These are phyloP conservation scores for Vitis hybrid DNA, from an alignment of 177 flowering plant genomes.

Conservation along the genomic window DNA sequence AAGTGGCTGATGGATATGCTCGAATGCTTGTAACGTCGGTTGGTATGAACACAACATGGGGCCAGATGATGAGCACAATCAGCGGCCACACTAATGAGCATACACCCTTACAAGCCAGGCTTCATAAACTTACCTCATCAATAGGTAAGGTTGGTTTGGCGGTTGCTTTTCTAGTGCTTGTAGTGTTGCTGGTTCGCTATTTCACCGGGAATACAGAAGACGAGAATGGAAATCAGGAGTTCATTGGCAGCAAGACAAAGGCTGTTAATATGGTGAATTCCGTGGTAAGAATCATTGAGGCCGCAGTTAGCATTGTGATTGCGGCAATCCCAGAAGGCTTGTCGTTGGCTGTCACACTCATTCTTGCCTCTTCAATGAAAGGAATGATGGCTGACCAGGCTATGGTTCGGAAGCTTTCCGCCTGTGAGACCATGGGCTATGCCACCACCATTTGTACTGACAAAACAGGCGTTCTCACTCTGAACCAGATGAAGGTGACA, in stretches of 20 bases:
- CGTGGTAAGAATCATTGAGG: slow-evolving; percentile 29
- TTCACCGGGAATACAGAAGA: slow-evolving; percentile 38
- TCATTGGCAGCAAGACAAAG: slow-evolving; percentile 23
- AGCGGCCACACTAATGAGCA: too few relatives aligned
- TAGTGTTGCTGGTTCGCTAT: slow-evolving; percentile 4
- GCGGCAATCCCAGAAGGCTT: slow-evolving; percentile 46
- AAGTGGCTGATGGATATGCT: too few relatives aligned
- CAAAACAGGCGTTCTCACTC: slow-evolving; percentile 49
- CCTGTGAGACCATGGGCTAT: slow-evolving; percentile 51
- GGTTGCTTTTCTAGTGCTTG: too few relatives aligned
- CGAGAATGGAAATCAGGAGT: slow-evolving; percentile 32
- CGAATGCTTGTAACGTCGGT: too few relatives aligned
- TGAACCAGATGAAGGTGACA: slow-evolving; percentile 48
- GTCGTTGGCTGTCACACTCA: slow-evolving; percentile 42
- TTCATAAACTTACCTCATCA: too few relatives aligned
- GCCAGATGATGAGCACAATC: too few relatives aligned
- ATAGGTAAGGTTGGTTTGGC: too few relatives aligned
- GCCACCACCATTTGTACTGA: slow-evolving; percentile 46
- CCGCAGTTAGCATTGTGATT: slow-evolving; percentile 36
- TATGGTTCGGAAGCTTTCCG: slow-evolving; percentile 47
- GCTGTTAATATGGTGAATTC: slow-evolving; percentile 26
- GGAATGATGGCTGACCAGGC: slow-evolving; percentile 45
- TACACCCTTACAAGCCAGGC: too few relatives aligned
- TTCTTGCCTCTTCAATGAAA: slow-evolving; percentile 46
- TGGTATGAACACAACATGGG: too few relatives aligned